Evolutionary conservation across 2,329 filamentous ascomycete genomes (phyloP).

Genomic region (Arachnopeziza araneosa): DNA sequence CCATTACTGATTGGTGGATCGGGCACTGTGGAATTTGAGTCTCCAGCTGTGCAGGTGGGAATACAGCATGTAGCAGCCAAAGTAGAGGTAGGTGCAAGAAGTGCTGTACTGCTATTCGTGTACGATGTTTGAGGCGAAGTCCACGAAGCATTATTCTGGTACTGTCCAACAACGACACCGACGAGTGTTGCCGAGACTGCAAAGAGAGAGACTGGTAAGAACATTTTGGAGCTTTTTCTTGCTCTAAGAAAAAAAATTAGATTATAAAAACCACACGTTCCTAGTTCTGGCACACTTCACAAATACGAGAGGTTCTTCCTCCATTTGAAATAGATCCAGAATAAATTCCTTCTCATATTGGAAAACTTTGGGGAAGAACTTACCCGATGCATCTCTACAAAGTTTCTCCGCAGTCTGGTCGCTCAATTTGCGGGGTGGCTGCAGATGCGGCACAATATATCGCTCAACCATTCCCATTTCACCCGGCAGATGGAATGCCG

Average conservation of each 20-base stretch:
- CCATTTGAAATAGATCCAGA: neutral
- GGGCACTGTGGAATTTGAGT: neutral
- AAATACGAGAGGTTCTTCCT: neutral
- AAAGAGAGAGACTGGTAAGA: neutral
- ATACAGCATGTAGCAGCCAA: neutral
- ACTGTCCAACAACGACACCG: neutral
- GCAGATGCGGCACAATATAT: neutral
- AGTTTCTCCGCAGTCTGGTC: neutral
- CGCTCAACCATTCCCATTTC: neutral
- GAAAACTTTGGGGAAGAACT: neutral
- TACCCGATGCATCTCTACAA: neutral
- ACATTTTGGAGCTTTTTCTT: neutral
- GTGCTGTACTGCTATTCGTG: neutral
- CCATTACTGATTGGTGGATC: slow-evolving; percentile 28
- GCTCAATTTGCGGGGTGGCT: neutral
- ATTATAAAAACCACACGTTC: too few relatives aligned
- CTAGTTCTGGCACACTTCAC: neutral
- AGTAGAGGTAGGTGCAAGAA: neutral
- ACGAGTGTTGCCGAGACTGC: neutral
- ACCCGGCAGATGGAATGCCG: neutral
- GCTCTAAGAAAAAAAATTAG: neutral
- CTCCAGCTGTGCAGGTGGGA: neutral
- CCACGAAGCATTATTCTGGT: neutral
- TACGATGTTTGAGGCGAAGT: neutral
- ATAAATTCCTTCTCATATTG: neutral